Conservation (phyloP, 768 basidiomycete species). For the Leccinum variicolor region DNA sequence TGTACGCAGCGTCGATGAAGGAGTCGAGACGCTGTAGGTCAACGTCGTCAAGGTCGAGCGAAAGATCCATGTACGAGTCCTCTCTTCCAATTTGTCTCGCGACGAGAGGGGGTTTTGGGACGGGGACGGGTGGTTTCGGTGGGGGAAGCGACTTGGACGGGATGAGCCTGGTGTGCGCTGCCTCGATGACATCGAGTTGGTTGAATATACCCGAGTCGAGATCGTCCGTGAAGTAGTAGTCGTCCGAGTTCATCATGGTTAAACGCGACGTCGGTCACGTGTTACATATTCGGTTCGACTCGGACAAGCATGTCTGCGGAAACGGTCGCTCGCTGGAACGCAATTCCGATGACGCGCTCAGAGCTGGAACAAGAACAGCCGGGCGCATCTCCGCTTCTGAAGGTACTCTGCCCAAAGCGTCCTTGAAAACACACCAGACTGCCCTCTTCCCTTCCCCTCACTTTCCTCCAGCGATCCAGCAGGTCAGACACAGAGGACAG, state of each 20-base stretch:
- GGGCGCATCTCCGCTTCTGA: slow-evolving; percentile 35
- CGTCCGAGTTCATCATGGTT: slow-evolving; percentile 68
- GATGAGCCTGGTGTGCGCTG: slow-evolving; percentile 39
- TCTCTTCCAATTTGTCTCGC: slow-evolving; percentile 29
- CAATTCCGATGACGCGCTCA: slow-evolving; percentile 50
- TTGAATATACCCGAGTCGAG: slow-evolving; percentile 56
- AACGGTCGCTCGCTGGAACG: slow-evolving; percentile 70
- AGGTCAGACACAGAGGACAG: slow-evolving; percentile 43
- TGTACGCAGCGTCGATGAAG: slow-evolving; percentile 47
- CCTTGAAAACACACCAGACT: slow-evolving; percentile 48
- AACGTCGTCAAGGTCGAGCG: slow-evolving; percentile 54
- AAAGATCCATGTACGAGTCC: slow-evolving; percentile 49
- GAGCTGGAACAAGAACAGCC: slow-evolving; percentile 18
- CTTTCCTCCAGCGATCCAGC: slow-evolving; percentile 62
- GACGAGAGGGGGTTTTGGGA: slow-evolving; percentile 13
- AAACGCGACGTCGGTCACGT: slow-evolving; percentile 17
- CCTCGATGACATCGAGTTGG: slow-evolving; percentile 71
- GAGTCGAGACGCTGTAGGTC: slow-evolving; percentile 55
- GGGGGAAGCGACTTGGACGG: slow-evolving; percentile 2
- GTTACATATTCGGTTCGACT: not conserved
- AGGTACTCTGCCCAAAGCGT: slow-evolving; percentile 64
- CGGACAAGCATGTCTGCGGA: slow-evolving; percentile 52
- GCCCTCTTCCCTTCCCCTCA: slow-evolving; percentile 45
- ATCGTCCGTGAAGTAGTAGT: slow-evolving; percentile 71
- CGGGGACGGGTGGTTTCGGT: slow-evolving; percentile 30